phyloP scores from a whole-genome alignment of 2,329 filamentous ascomycete species.

The Elsinoe batatas region DNA sequence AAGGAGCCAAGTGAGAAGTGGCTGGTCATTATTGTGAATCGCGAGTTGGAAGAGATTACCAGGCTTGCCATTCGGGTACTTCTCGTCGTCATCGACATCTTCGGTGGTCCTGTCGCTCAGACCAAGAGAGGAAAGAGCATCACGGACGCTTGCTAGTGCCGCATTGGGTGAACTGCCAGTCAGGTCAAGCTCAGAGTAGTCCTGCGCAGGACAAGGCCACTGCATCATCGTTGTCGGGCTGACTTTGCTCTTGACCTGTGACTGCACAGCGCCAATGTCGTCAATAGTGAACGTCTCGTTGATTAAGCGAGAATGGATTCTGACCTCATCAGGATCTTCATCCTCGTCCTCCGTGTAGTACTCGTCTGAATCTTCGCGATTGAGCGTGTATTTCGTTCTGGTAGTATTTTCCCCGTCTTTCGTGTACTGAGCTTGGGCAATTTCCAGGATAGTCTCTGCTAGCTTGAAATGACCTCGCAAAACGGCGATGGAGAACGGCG shows the following conservation, averaged over 20 bases:
- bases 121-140: neutral
- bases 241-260: conserved; percentile 55
- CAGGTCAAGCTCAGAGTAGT: conserved; percentile 20
- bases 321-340: conserved; percentile 25
- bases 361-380: conserved; percentile 18
- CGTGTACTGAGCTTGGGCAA: conserved; percentile 58
- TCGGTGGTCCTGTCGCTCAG: neutral
- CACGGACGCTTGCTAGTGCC: conserved; percentile 6
- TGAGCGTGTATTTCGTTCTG: neutral
- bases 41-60: conserved; percentile 25
- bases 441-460: conserved; percentile 59
- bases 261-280: conserved; percentile 59
- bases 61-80: conserved; percentile 12
- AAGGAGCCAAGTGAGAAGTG: conserved; percentile 47
- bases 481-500: conserved; percentile 60
- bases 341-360: conserved; percentile 25
- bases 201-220: conserved; percentile 30
- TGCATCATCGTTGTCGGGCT: conserved; percentile 47
- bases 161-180: neutral
- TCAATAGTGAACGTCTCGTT: conserved; percentile 65
- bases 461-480: conserved; percentile 54
- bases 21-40: conserved; percentile 40
- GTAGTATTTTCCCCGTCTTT: conserved; percentile 44
- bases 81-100: neutral
- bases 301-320: conserved; percentile 41